Percentiles rank a stretch among this genome's conserved stretches.
phyloP scores from a whole-genome alignment of 2,329 filamentous ascomycete species.

The Penicillium sp. region DNA sequence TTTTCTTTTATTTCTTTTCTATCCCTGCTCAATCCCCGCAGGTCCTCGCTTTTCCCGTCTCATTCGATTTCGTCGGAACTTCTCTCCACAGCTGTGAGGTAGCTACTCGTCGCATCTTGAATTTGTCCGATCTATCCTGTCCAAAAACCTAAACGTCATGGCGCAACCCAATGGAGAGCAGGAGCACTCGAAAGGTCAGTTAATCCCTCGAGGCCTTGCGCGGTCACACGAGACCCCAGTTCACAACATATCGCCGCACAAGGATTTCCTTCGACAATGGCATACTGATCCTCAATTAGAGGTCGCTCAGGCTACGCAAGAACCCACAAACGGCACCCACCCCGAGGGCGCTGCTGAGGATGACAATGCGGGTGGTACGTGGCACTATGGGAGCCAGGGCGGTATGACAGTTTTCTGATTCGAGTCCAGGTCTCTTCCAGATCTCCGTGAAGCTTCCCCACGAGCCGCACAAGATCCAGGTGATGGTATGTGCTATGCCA shows the following conservation, averaged over 20 bases:
- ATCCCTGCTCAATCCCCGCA: constrained; percentile 23
- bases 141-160: constrained; percentile 37
- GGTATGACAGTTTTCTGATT: constrained; percentile 19
- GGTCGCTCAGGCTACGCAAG: constrained; percentile 35
- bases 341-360: constrained; percentile 41
- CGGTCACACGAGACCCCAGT: constrained; percentile 17
- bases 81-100: constrained; percentile 25
- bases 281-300: constrained; percentile 31
- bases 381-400: not conserved
- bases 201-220: constrained; percentile 8
- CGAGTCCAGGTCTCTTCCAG: constrained; percentile 60
- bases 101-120: constrained; percentile 25
- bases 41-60: constrained; percentile 25
- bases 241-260: constrained; percentile 13
- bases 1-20: constrained; percentile 27
- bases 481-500: constrained; percentile 68
- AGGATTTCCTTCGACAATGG: not conserved
- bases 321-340: constrained; percentile 41
- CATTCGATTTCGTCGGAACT: constrained; percentile 22
- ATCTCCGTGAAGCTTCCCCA: constrained; percentile 83
- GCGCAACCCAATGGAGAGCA: constrained; percentile 45
- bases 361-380: constrained; percentile 43
- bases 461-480: constrained; percentile 75
- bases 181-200: constrained; percentile 47
- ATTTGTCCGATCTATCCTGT: constrained; percentile 24